Base-by-base conservation (phyloP, 805 yeast genomes). In the Spathaspora arborariae region DNA sequence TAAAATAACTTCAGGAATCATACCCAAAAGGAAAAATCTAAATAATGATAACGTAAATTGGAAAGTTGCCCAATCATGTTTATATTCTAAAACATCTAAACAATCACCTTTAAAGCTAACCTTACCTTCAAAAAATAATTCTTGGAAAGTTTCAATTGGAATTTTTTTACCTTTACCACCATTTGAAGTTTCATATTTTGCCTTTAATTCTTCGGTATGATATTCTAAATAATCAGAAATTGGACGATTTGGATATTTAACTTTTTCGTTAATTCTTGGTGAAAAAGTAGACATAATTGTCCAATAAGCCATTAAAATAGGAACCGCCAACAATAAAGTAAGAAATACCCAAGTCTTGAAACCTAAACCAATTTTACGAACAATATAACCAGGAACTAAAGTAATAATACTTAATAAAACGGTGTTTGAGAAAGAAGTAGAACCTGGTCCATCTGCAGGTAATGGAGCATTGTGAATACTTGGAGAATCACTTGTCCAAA, bases 91-190 rank as follows among this genome's bases (percentile, higher is more conserved):
- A 41, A 83, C 77, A 56, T 90, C 96, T 52, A 90, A 78, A 48
- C 84, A 80, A 66, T 90, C 96, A 55, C 96, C 96, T 66, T 86
- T 88, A 74, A 89, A 87, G 24, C 85, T 77, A 45, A 89, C 96
- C 67, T 88, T 86, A 58, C 84, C 83, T 47, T 78, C 90, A 64
- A 89, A 89, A 69, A 80, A 90, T 56, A 87, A 77, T 69, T 89
- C 94, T 62, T 85, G 91, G 83, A 90, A 89, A 13, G 95, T 87
- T 69, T 88, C 96, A 81, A 86, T 84, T 57, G 97, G 96, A 59
- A 89, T 86, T 72, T 90, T 89, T 60, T 75, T 72, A 50, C 76
- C 76, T 56, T 72, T 62, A 51, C 96, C 96, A 42, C 70, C 68
- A 60, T 72, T 72, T 51, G 71, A 62, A 38, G 64, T 60, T 53